These are phyloP conservation scores for Fusarium sp. DNA, from an alignment of 2,329 filamentous ascomycete genomes.

Conservation along the genomic window DNA sequence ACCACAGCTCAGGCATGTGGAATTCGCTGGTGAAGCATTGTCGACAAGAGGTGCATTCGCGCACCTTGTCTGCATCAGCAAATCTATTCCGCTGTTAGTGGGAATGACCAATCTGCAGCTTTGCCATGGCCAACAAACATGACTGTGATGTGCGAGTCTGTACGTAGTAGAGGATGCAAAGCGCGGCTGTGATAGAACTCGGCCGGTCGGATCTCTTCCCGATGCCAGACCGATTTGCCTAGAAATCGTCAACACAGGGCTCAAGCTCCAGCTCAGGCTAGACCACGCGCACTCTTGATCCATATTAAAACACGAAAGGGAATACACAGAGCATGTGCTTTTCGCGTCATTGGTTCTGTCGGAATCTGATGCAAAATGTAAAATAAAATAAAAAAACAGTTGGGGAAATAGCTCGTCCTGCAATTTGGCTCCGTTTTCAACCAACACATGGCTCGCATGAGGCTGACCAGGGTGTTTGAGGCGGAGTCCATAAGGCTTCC, in stretches of 20 bases:
- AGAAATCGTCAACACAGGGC: neutral
- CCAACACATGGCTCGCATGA: neutral
- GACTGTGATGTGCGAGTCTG: constrained; percentile 23
- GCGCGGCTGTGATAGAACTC: constrained; percentile 1
- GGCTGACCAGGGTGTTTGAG: constrained; percentile 8
- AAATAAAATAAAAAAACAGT: neutral
- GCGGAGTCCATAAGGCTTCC: neutral
- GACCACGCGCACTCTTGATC: constrained; percentile 14
- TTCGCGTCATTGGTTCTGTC: neutral
- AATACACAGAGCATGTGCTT: constrained; percentile 2
- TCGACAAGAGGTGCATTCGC: constrained; percentile 43
- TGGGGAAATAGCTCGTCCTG: neutral
- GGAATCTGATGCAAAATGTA: neutral
- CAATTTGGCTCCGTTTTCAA: constrained; percentile 2
- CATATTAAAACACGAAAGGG: constrained; percentile 12
- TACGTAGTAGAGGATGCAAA: neutral
- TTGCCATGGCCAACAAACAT: neutral
- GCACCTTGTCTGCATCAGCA: constrained; percentile 45
- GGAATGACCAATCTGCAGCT: fast-evolving
- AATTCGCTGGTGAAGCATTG: constrained; percentile 33
- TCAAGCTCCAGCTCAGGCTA: fast-evolving
- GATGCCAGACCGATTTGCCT: neutral
- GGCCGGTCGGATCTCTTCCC: neutral
- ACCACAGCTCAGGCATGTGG: constrained; percentile 45
- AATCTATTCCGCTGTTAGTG: too few species aligned